Conservation (phyloP, 2,329 filamentous ascomycete species). For the Calonectria honghensis region DNA sequence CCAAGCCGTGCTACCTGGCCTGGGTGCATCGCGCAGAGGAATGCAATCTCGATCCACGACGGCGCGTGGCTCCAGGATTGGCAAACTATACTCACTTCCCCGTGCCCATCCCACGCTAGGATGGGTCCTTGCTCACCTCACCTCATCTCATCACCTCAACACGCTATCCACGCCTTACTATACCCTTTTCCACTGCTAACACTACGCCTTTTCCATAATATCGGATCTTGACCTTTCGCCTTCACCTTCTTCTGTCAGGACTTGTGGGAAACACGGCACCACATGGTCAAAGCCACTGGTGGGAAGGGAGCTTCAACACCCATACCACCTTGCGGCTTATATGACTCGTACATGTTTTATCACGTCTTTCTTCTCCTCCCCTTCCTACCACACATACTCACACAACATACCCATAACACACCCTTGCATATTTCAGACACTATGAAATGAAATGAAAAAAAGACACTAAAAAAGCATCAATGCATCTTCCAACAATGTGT, state of each 20-base stretch:
- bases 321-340: not conserved
- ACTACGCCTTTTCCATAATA: conserved; percentile 39
- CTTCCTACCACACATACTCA: conserved; percentile 12
- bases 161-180: conserved; percentile 19
- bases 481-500: conserved; percentile 3
- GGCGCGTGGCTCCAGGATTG: conserved; percentile 20
- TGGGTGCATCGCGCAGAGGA: conserved; percentile 43
- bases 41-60: conserved; percentile 39
- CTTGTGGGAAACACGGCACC: conserved; percentile 50
- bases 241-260: conserved; percentile 31
- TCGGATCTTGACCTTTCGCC: conserved; percentile 38
- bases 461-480: conserved; percentile 21
- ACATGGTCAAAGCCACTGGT: conserved; percentile 42
- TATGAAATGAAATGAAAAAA: not conserved
- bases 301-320: conserved; percentile 40
- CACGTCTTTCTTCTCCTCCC: not conserved
- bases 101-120: conserved; percentile 28
- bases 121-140: conserved; percentile 17
- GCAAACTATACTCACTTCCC: conserved; percentile 37
- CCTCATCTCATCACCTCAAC: conserved; percentile 26
- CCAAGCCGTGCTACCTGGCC: conserved; percentile 43
- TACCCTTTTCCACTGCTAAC: conserved; percentile 22
- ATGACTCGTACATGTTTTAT: conserved; percentile 26
- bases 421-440: conserved; percentile 13
- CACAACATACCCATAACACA: conserved; percentile 14